A percentile compares a stretch with the other conserved stretches of the same genome.
These are phyloP conservation scores for Ashbya aceris DNA, from an alignment of 1,139 yeast genomes.

Conservation along the genomic window DNA sequence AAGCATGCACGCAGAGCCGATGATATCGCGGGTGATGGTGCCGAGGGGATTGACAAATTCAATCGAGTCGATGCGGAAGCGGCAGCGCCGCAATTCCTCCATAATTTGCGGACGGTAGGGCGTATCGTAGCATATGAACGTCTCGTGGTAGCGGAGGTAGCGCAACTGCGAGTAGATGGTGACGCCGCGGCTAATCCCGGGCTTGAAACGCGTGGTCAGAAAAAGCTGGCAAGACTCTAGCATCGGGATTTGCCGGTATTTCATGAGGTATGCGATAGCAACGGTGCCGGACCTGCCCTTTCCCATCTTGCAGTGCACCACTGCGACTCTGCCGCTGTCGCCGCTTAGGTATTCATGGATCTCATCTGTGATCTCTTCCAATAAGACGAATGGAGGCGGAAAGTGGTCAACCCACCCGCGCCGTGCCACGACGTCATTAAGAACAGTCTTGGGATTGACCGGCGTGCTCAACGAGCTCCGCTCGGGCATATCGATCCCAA, in stretches of 20 bases:
- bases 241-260: slow-evolving; percentile 31
- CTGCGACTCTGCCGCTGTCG: slow-evolving; percentile 41
- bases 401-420: slow-evolving; percentile 61
- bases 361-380: slow-evolving; percentile 38
- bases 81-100: slow-evolving; percentile 6
- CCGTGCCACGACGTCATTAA: neutral
- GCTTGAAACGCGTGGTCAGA: slow-evolving; percentile 50
- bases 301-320: slow-evolving; percentile 85
- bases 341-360: slow-evolving; percentile 38
- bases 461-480: neutral
- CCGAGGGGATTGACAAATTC: slow-evolving; percentile 16
- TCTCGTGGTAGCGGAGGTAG: slow-evolving; percentile 53
- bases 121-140: slow-evolving; percentile 23
- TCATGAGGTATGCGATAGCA: slow-evolving; percentile 62
- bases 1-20: slow-evolving; percentile 12
- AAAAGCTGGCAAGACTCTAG: slow-evolving; percentile 44
- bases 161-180: slow-evolving; percentile 63
- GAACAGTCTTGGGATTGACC: neutral
- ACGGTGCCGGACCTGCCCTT: slow-evolving; percentile 85
- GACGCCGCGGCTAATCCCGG: slow-evolving; percentile 55
- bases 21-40: slow-evolving; percentile 5
- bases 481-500: neutral
- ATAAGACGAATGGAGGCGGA: slow-evolving; percentile 53
- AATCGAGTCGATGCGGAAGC: slow-evolving; percentile 14
- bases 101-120: slow-evolving; percentile 10